Evolutionary conservation across 371 early-diverging fungal genomes (phyloP).

Genomic region (Rhizopus sp.): DNA sequence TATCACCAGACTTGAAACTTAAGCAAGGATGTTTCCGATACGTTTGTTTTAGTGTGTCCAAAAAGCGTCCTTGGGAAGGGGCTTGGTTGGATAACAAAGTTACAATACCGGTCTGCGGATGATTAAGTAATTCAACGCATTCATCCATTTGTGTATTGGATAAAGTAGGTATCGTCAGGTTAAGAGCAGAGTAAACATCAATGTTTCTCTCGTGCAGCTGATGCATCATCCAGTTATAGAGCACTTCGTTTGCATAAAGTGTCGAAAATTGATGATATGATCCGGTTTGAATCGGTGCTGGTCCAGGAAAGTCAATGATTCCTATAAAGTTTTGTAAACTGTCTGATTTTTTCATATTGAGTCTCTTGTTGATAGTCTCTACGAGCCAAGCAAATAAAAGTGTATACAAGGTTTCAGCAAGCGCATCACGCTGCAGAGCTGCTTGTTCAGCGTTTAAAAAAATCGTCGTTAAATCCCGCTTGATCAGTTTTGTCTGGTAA

Average conservation of each 20-base stretch:
- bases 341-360: conserved; percentile 30
- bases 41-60: conserved; percentile 19
- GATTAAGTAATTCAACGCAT: conserved; percentile 46
- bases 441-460: conserved; percentile 58
- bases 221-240: conserved; percentile 60
- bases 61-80: conserved; percentile 1
- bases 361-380: conserved; percentile 28
- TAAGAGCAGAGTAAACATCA: conserved; percentile 42
- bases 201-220: conserved; percentile 60
- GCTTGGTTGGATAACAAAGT: conserved; percentile 41
- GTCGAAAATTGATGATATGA: conserved; percentile 71
- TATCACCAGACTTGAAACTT: conserved; percentile 8
- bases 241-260: conserved; percentile 81
- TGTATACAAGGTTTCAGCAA: conserved; percentile 29
- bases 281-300: conserved; percentile 27
- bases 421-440: conserved; percentile 31
- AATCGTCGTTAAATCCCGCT: conserved; percentile 58
- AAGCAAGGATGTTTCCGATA: conserved; percentile 15
- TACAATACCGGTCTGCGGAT: conserved; percentile 46
- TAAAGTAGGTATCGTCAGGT: conserved; percentile 22
- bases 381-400: conserved; percentile 32
- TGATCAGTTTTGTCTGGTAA: conserved; percentile 32
- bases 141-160: conserved; percentile 33
- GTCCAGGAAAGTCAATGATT: conserved; percentile 69
- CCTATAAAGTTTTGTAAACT: conserved; percentile 67